Conservation (phyloP, 2,329 filamentous ascomycete genomes). For the Fusarium dimerum region DNA sequence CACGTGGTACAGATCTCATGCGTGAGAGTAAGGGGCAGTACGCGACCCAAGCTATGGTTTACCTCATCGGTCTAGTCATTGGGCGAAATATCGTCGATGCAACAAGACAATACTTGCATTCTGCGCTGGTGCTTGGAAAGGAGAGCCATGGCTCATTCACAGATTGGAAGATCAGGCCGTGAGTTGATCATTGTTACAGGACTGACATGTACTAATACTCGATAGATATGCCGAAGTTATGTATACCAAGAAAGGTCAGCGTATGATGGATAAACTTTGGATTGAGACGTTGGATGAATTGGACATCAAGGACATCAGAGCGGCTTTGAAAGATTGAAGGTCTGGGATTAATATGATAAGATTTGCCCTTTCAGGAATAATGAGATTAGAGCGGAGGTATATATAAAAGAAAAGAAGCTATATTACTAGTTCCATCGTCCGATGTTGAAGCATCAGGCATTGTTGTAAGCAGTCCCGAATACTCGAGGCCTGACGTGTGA, state of each 20-base stretch:
- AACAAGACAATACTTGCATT: conserved; percentile 1
- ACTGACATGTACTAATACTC: not conserved
- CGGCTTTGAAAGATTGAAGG: not conserved
- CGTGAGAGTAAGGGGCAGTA: not conserved
- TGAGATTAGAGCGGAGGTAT: too few relatives aligned
- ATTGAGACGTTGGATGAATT: conserved; percentile 1
- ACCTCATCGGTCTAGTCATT: not conserved
- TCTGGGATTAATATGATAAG: too few relatives aligned
- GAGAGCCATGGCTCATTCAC: conserved; percentile 6
- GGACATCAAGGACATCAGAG: conserved; percentile 2
- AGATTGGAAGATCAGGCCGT: conserved; percentile 6
- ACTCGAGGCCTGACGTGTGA: too few relatives aligned
- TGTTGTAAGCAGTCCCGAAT: too few relatives aligned
- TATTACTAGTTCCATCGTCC: too few relatives aligned
- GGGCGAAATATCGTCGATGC: not conserved
- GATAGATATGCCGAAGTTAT: conserved; percentile 3
- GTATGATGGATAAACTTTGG: conserved; percentile 5
- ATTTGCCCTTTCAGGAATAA: too few relatives aligned
- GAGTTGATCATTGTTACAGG: not conserved
- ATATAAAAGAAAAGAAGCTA: too few relatives aligned
- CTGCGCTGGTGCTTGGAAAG: conserved; percentile 4
- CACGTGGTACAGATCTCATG: not conserved
- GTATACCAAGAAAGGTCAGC: conserved; percentile 1
- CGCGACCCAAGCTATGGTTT: not conserved
- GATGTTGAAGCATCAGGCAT: too few relatives aligned